These are phyloP conservation scores for Rubroshorea leprosula DNA, from an alignment of 345 rosid genomes.

Conservation along the genomic window DNA sequence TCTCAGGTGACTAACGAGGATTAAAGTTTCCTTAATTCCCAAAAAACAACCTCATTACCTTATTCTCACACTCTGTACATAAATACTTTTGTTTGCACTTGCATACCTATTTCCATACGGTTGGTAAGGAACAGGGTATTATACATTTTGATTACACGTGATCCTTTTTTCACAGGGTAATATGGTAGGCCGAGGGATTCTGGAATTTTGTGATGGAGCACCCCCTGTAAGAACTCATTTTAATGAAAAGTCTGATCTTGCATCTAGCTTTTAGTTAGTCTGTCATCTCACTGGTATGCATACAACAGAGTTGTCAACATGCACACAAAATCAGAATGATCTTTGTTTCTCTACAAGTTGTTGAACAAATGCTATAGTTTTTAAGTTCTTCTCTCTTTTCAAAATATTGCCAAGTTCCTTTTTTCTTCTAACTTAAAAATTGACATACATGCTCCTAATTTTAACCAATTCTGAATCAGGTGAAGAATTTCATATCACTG, in stretches of 20 bases:
- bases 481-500: conserved; percentile 68
- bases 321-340: too few relatives aligned
- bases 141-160: too few relatives aligned
- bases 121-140: neutral
- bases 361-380: too few relatives aligned
- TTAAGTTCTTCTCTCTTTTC: neutral
- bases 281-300: too few relatives aligned
- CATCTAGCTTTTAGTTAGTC: neutral
- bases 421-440: neutral
- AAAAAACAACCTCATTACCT: neutral
- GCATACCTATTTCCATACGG: neutral
- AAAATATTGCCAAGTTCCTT: neutral
- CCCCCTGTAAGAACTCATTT: conserved; percentile 55
- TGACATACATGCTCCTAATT: neutral
- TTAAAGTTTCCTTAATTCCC: neutral
- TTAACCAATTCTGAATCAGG: conserved; percentile 35
- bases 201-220: conserved; percentile 83
- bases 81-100: too few relatives aligned
- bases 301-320: too few relatives aligned
- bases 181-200: conserved; percentile 64
- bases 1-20: conserved; percentile 56
- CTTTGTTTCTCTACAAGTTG: too few relatives aligned
- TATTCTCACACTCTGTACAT: neutral
- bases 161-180: conserved; percentile 40
- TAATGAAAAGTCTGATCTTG: neutral